phyloP scores from a whole-genome alignment of 768 basidiomycete species.

The Lactifluus subvellereus region DNA sequence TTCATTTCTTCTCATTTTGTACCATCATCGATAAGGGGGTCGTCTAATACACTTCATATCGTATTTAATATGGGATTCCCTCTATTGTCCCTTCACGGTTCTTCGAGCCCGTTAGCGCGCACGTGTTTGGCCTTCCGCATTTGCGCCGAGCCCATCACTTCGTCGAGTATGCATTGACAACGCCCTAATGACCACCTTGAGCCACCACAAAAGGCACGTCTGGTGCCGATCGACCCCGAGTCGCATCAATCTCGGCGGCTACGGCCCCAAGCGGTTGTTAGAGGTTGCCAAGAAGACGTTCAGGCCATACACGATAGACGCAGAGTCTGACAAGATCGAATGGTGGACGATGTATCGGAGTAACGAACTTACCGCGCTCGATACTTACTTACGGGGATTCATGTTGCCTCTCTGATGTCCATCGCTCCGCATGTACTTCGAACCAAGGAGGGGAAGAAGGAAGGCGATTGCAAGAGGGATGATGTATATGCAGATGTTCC shows the following conservation, averaged over 20 bases:
- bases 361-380: conserved; percentile 36
- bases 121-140: too few relatives aligned
- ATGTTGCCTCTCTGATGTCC: conserved; percentile 23
- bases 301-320: conserved; percentile 34
- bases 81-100: too few relatives aligned
- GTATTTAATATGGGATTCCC: too few relatives aligned
- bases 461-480: neutral
- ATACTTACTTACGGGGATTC: conserved; percentile 47
- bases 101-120: too few relatives aligned
- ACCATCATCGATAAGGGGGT: too few relatives aligned
- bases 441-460: neutral
- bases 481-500: neutral
- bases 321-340: conserved; percentile 31
- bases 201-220: conserved; percentile 11
- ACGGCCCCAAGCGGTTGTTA: conserved; percentile 38
- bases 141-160: too few relatives aligned
- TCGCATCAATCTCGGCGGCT: conserved; percentile 37
- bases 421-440: neutral
- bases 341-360: conserved; percentile 51
- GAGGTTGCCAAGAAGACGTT: conserved; percentile 40
- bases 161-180: too few relatives aligned
- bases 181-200: too few relatives aligned
- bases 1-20: too few relatives aligned
- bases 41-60: too few relatives aligned
- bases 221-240: conserved; percentile 34